Percentiles rank a stretch among this genome's conserved stretches.
Conservation (phyloP, 768 basidiomycete genomes). For the Xerocomus potaroensis region DNA sequence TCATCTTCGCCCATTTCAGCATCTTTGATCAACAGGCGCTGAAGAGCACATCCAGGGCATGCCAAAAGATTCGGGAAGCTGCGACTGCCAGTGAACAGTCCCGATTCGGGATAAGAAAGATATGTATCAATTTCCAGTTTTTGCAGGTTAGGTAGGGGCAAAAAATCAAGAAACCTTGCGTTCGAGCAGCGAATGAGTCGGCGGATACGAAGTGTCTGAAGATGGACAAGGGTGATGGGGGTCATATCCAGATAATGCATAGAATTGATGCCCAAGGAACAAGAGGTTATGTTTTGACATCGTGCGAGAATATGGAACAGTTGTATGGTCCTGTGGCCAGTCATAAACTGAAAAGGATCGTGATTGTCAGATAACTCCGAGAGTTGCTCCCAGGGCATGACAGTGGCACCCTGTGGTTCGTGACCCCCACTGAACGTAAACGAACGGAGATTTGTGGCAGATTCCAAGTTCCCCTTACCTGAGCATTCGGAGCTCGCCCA, state of each 20-base stretch:
- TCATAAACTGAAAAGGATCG: no score
- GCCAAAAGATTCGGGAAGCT: constrained; percentile 13
- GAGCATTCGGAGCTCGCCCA: background rate
- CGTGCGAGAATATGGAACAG: constrained; percentile 1
- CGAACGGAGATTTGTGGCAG: constrained; percentile 12
- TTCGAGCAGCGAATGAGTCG: background rate
- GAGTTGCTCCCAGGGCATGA: constrained; percentile 11
- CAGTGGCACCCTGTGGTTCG: background rate
- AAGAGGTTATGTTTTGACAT: constrained; percentile 18
- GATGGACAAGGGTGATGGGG: constrained; percentile 5
- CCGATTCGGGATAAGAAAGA: background rate
- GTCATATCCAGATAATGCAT: no score
- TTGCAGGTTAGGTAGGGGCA: constrained; percentile 15
- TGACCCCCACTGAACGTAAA: background rate
- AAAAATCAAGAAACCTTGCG: constrained; percentile 3
- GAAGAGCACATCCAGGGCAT: constrained; percentile 15
- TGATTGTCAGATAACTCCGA: constrained; percentile 14
- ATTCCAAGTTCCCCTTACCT: constrained; percentile 3
- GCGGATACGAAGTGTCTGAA: constrained; percentile 17
- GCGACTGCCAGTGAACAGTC: constrained; percentile 5
- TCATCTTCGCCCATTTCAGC: constrained; percentile 13
- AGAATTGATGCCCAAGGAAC: constrained; percentile 15
- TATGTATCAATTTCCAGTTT: constrained; percentile 18
- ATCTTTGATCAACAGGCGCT: constrained; percentile 9
- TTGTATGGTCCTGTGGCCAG: constrained; percentile 1